A percentile compares a stretch with the other conserved stretches of the same genome.
These are phyloP conservation scores for Ligustrum vulgare DNA, from an alignment of 257 asterid genomes.

Conservation along the genomic window DNA sequence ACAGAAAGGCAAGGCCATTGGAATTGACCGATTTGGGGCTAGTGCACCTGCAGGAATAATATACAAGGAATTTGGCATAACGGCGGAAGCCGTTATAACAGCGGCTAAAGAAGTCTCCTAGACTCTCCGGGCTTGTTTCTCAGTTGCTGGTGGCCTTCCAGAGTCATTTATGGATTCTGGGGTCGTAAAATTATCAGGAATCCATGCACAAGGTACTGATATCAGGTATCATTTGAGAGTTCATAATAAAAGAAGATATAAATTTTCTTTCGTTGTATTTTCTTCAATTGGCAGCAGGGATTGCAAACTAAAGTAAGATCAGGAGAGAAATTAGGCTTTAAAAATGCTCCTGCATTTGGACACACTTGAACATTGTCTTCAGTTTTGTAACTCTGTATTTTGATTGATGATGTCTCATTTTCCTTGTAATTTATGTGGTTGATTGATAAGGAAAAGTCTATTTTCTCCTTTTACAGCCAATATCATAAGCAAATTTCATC, in stretches of 20 bases:
- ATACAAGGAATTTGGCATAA: slow-evolving; percentile 3
- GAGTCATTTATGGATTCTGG: too few species aligned
- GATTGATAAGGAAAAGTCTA: neutral
- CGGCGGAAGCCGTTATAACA: slow-evolving; percentile 5
- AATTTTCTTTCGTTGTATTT: neutral
- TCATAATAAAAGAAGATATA: neutral
- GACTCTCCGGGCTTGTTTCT: neutral
- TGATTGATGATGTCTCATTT: neutral
- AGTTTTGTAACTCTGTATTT: neutral
- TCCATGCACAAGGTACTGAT: neutral
- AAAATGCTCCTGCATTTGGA: neutral
- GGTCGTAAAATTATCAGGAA: neutral
- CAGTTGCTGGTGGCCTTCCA: too few species aligned
- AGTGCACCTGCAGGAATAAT: slow-evolving; percentile 13
- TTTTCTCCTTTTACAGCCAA: neutral
- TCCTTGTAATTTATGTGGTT: neutral
- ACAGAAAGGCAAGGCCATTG: slow-evolving; percentile 1
- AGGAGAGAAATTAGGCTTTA: neutral
- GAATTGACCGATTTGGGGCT: slow-evolving; percentile 5
- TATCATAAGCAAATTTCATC: neutral
- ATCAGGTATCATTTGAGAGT: neutral
- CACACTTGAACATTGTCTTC: neutral
- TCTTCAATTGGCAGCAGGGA: neutral
- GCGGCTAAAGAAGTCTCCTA: slow-evolving; percentile 7
- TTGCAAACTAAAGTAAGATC: neutral